Base-by-base conservation (phyloP, 768 basidiomycete species). In the Mycena crocata region DNA sequence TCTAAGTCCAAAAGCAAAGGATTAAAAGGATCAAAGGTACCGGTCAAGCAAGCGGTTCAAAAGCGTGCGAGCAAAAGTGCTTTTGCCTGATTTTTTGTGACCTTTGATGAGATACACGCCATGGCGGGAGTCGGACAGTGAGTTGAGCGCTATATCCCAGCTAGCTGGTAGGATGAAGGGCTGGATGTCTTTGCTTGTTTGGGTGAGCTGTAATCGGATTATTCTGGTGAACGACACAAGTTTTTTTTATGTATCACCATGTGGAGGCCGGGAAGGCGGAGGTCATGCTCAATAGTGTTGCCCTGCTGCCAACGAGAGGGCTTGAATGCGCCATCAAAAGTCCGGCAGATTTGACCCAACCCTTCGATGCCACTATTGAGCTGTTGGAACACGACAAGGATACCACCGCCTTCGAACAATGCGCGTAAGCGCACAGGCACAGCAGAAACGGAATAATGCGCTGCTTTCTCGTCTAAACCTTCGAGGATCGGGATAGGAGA, bases 21-120 rank as follows among this genome's bases (percentile, higher is more conserved):
- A 55, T 46, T 31, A 24, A 35, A n/a, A 21, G 21, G 51, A 37
- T 26, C 14, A 65, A n/a, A 76, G 83, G 63, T 62, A 93, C 91
- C 82, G 81, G 34, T 75, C 78, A 30, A 93, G 75, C 32, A 99
- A 80, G 15, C 80, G 81, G 73, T 98, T 98, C 19, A 93, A 74
- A 17, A 94, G 74, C 2, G 88, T 87, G 58, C 93, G 82, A 0
- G 93, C 89, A 72, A 98, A 92, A 0, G 94, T 94, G 66, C 95
- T 97, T 77, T 99, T 99, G 0, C 97, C 96, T 10, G 88, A 85
- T 54, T 93, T 90, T 77, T 94, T 96, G 1, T 93, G 87, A 1
- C 97, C 97, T 73, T 90, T 94, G 24, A 99, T 84, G 2, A 98
- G 73, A 66, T 83, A 90, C 0, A 91, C 79, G 0, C 77, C 62